Percentiles rank a stretch among this genome's conserved stretches.
phyloP scores from a whole-genome alignment of 2,329 filamentous ascomycete genomes.

The Xylaria hypoxylon region DNA sequence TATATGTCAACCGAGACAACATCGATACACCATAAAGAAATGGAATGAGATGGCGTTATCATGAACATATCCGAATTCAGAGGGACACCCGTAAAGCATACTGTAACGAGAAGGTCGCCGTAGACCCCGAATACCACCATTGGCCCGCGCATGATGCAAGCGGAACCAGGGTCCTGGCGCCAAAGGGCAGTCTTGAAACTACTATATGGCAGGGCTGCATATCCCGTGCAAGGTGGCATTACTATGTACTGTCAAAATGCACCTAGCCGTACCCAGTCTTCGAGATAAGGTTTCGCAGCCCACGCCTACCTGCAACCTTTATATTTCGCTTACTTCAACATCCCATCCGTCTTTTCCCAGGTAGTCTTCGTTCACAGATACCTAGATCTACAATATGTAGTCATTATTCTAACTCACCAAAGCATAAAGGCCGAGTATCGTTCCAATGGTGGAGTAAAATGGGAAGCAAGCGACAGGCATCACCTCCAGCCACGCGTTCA shows the following conservation, averaged over 20 bases:
- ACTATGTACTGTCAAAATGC: constrained; percentile 1
- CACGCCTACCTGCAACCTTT: neutral
- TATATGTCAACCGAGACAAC: constrained; percentile 19
- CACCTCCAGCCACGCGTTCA: neutral
- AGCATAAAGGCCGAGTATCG: neutral
- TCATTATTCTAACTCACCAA: neutral
- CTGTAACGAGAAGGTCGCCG: constrained; percentile 35
- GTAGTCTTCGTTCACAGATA: neutral
- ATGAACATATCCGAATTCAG: constrained; percentile 4
- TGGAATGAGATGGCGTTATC: constrained; percentile 23
- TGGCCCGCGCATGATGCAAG: constrained; percentile 27
- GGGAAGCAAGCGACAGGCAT: neutral
- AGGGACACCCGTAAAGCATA: constrained; percentile 4
- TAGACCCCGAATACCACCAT: constrained; percentile 28
- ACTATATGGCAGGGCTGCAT: constrained; percentile 34
- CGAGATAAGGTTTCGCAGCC: constrained; percentile 18
- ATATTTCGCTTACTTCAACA: constrained; percentile 11
- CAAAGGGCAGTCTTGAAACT: constrained; percentile 17
- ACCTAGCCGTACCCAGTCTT: neutral
- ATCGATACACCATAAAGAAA: constrained; percentile 3
- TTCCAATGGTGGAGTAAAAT: neutral
- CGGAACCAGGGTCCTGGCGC: constrained; percentile 24
- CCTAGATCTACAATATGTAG: neutral
- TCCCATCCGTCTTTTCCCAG: neutral
- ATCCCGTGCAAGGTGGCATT: constrained; percentile 21